Conservation (phyloP, 164 flowering plant genomes). For the Berberis vulgaris region DNA sequence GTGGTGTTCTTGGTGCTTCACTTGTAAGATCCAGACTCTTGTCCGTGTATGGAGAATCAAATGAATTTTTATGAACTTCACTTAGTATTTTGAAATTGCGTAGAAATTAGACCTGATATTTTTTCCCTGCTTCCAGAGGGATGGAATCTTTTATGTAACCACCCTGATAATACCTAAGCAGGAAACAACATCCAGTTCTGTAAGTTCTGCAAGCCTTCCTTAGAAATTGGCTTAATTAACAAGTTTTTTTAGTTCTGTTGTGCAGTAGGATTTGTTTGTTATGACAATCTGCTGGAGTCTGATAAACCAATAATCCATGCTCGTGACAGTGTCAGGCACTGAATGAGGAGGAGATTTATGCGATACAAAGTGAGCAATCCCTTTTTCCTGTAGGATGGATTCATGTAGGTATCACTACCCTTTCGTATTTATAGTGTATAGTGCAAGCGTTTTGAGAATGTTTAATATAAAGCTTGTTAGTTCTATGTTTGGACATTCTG, state of each 20-base stretch:
- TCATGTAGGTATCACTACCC: slow-evolving; percentile 40
- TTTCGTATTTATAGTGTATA: too few relatives aligned
- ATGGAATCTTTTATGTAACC: slow-evolving; percentile 48
- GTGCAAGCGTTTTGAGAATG: too few relatives aligned
- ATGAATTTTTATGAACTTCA: not conserved
- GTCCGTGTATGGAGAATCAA: not conserved
- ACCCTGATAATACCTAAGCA: slow-evolving; percentile 76
- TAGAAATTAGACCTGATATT: not conserved
- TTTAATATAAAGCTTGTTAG: too few relatives aligned
- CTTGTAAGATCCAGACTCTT: slow-evolving; percentile 41
- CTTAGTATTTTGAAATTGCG: not conserved
- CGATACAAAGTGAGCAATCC: slow-evolving; percentile 53
- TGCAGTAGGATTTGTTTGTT: not conserved
- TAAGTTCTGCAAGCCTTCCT: slow-evolving; percentile 16
- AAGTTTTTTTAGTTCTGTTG: slow-evolving; percentile 2
- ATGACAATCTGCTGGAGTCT: not conserved
- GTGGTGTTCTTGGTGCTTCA: slow-evolving; percentile 77
- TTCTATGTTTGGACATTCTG: too few relatives aligned
- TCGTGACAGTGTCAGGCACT: slow-evolving; percentile 62
- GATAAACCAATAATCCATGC: slow-evolving; percentile 3
- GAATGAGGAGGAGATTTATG: slow-evolving; percentile 65
- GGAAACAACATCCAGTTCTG: slow-evolving; percentile 54
- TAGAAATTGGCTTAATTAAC: not conserved
- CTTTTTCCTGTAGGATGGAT: slow-evolving; percentile 86
- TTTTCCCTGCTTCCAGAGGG: slow-evolving; percentile 32